phyloP scores from a whole-genome alignment of 805 yeast genomes.

The Saccharomycopsis sp. region DNA sequence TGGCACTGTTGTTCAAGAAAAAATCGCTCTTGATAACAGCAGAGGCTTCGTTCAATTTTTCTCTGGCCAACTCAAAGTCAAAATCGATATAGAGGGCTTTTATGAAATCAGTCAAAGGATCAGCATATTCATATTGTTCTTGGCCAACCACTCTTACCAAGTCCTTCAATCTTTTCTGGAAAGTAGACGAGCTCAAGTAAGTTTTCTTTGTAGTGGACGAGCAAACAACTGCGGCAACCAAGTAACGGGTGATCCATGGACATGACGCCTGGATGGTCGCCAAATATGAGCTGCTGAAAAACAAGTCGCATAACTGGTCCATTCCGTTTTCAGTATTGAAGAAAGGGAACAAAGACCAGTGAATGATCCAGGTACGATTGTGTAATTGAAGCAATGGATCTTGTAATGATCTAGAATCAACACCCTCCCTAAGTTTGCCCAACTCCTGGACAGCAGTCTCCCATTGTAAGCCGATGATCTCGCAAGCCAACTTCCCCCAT shows the following conservation, averaged over 20 bases:
- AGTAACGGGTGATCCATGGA: conserved; percentile 63
- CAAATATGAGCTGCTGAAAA: conserved; percentile 50
- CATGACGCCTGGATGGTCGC: conserved; percentile 62
- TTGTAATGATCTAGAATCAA: conserved; percentile 45
- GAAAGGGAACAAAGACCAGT: conserved; percentile 59
- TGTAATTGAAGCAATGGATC: conserved; percentile 52
- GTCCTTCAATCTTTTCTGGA: conserved; percentile 50
- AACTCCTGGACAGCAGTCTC: conserved; percentile 46
- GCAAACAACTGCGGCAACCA: conserved; percentile 50
- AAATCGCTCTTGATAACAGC: conserved; percentile 45
- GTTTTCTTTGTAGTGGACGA: conserved; percentile 28
- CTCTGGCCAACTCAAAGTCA: conserved; percentile 46
- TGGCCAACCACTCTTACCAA: conserved; percentile 48
- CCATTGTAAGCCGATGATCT: conserved; percentile 46
- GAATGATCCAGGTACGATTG: conserved; percentile 59
- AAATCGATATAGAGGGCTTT: conserved; percentile 47
- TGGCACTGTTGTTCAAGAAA: conserved; percentile 38
- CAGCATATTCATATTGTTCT: conserved; percentile 56
- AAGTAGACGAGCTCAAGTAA: conserved; percentile 26
- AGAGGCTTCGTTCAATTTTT: conserved; percentile 39
- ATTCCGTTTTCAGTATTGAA: conserved; percentile 41
- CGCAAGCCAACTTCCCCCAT: conserved; percentile 63
- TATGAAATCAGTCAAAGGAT: conserved; percentile 53
- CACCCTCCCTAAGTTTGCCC: conserved; percentile 44
- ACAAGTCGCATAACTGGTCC: conserved; percentile 47